Base-by-base conservation (phyloP, 768 basidiomycete genomes). In the Mycena metata region DNA sequence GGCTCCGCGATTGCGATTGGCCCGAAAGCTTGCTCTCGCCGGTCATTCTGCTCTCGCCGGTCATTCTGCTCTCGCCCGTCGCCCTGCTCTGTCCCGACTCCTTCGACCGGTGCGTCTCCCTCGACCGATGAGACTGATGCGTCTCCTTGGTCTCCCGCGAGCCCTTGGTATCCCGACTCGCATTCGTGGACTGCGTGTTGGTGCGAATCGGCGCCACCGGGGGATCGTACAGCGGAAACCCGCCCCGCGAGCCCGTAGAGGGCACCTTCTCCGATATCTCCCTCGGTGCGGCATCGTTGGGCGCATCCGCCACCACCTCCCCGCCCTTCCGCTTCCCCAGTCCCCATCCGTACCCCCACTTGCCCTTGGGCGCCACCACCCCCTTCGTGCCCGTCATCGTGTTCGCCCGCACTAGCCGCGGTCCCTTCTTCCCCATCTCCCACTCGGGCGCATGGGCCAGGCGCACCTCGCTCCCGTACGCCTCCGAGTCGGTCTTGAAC, bases 321-420 rank as follows among this genome's bases (percentile, higher is more conserved):
- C 77, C 79, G 69, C 84, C 83, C 61, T 83, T 84, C 69, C 83
- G 84, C 80, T 83, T 89, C 49, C 90, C 90, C 43, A 87, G 58
- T 0, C 90, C 90, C 88, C 89, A 90, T 43, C 90, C 90, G 76
- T 91, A 92, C n/a, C 91, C 91, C 85, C 86, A 90, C 74, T 82
- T 88, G 51, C 78, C 79, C 43, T 69, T 13, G 17, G 80, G 77
- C 4, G 63, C 3, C 30, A 47, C 33, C 21, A 85, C 85, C 69
- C 85, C 87, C 77, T 88, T 90, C 23, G 88, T 87, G 35, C 90
- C 89, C 0, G 83, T 83, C 78, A 87, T 85, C 5, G 90, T 86
- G 72, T 84, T 88, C 2, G 83, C 80, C 61, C 88, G 84, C 1
- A 78, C 77, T 23, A 86, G 79, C 71, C 83, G 85, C 24, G 81